Evolutionary conservation across 192 early-diverging fungal genomes (phyloP).

Genomic region (Rhizophlyctis rosea): DNA sequence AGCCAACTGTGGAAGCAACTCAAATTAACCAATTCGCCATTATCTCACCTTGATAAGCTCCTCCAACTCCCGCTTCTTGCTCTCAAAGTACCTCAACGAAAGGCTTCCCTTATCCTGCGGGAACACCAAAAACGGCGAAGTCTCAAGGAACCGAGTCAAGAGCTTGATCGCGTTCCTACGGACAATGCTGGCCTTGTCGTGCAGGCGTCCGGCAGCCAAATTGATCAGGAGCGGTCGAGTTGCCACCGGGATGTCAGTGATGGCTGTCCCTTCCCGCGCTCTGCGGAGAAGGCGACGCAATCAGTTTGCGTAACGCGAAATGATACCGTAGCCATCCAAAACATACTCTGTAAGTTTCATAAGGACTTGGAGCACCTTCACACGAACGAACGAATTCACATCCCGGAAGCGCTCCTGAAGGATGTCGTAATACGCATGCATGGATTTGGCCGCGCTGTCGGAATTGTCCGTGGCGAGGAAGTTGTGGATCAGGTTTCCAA

Average conservation of each 20-base stretch:
- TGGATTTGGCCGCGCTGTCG: conserved; percentile 64
- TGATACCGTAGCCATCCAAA: background rate
- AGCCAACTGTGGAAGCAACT: no score
- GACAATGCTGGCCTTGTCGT: conserved; percentile 88
- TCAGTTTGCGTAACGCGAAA: background rate
- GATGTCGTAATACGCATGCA: conserved; percentile 86
- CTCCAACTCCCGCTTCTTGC: conserved; percentile 59
- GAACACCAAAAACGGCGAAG: conserved; percentile 76
- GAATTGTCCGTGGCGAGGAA: conserved; percentile 65
- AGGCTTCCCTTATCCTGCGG: conserved; percentile 78
- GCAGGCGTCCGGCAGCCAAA: conserved; percentile 72
- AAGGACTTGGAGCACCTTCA: conserved; percentile 84
- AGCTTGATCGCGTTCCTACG: conserved; percentile 89
- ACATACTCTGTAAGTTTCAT: conserved; percentile 75
- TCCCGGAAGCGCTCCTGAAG: conserved; percentile 92
- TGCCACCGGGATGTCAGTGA: conserved; percentile 50
- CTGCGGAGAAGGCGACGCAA: background rate
- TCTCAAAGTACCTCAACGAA: conserved; percentile 66
- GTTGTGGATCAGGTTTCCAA: conserved; percentile 80
- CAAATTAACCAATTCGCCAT: background rate
- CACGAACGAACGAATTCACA: conserved; percentile 76
- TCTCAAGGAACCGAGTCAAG: conserved; percentile 73
- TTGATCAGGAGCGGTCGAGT: conserved; percentile 62
- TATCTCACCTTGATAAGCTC: conserved; percentile 63
- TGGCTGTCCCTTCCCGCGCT: conserved; percentile 30